These are phyloP conservation scores for Venturia pyrina DNA, from an alignment of 2,329 filamentous ascomycete species.

Conservation along the genomic window DNA sequence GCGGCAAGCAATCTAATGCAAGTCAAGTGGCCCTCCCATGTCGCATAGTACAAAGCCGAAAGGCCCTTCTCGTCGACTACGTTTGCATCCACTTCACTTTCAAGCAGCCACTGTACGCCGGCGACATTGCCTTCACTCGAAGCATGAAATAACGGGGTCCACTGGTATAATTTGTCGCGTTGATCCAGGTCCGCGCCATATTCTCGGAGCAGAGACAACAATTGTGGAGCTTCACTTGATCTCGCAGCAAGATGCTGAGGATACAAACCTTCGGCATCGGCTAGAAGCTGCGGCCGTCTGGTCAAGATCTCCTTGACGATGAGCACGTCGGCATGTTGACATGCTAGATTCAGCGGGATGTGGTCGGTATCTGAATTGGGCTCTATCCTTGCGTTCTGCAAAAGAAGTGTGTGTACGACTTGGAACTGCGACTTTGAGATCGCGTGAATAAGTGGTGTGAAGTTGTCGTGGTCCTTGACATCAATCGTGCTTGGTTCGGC, in stretches of 20 bases:
- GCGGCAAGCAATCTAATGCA: slow-evolving; percentile 75
- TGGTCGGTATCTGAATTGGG: slow-evolving; percentile 81
- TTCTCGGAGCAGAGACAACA: slow-evolving; percentile 69
- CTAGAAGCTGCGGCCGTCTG: slow-evolving; percentile 70
- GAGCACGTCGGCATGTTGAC: slow-evolving; percentile 77
- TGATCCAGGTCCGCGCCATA: slow-evolving; percentile 84
- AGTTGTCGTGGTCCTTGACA: slow-evolving; percentile 90
- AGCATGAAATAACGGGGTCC: slow-evolving; percentile 93
- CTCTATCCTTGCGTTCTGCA: slow-evolving; percentile 65
- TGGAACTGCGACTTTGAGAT: slow-evolving; percentile 79
- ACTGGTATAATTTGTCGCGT: slow-evolving; percentile 89
- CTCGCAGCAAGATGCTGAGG: slow-evolving; percentile 95
- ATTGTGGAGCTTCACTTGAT: slow-evolving; percentile 69
- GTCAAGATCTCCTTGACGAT: slow-evolving; percentile 80
- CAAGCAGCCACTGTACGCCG: slow-evolving; percentile 71
- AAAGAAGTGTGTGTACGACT: slow-evolving; percentile 70
- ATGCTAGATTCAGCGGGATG: slow-evolving; percentile 87
- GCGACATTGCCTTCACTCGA: slow-evolving; percentile 92
- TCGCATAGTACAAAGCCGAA: slow-evolving; percentile 95
- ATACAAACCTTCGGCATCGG: slow-evolving; percentile 90
- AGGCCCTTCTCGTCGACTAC: slow-evolving; percentile 86
- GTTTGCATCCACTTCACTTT: slow-evolving; percentile 66
- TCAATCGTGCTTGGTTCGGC: slow-evolving; percentile 69
- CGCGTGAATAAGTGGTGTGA: slow-evolving; percentile 87
- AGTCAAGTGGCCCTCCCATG: slow-evolving; percentile 91